Evolutionary conservation across 1,284 basidiomycete genomes (phyloP), one percentile per base, ranked within the genome.

Genomic region (Cutaneotrichosporon sp.): DNA sequence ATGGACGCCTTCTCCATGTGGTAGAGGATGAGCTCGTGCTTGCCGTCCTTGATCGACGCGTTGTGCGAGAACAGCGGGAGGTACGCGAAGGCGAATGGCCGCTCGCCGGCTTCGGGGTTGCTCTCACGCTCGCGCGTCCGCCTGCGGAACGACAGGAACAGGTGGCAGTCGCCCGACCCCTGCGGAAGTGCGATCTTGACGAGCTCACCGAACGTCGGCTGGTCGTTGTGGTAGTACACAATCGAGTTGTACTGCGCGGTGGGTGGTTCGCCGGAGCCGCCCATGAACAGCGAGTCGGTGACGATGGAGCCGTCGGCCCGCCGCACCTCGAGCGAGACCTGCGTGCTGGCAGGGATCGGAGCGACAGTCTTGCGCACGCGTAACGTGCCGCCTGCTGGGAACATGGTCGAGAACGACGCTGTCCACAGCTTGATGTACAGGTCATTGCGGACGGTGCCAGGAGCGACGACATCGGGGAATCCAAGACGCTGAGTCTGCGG

Each of bases 391-490:
- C 69, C 69, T 0, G 84, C 83, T 0, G 85, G 80, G 54, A 67
- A 64, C 56, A 66, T 33, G 10, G 64, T 66, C 1, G 83, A 81
- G 72, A 95, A 97, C 66, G 91, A 88, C 27, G 90, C 94, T 55
- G 87, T 89, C 91, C 92, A 95, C 1, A 97, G 84, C 74, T 94
- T 97, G 82, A 97, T 85, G 78, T 97, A 98, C 9, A 97, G 84
- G 71, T 98, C 95, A 72, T 97, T 97, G 22, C 95, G 87, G n/a
- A 86, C 81, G 67, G 93, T 90, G 9, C 91, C 92, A 1, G 95
- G 95, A 73, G 95, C 94, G 10, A 97, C 94, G 2, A 97, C 93
- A 70, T 98, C 95, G 0, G 95, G 91, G 74, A 99, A 99, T 29
- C 94, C 93, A n/a, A 99, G 87, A 7, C 93, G 89, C 20, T 90